phyloP scores from a whole-genome alignment of 768 basidiomycete genomes.

The Boletales sp. region DNA sequence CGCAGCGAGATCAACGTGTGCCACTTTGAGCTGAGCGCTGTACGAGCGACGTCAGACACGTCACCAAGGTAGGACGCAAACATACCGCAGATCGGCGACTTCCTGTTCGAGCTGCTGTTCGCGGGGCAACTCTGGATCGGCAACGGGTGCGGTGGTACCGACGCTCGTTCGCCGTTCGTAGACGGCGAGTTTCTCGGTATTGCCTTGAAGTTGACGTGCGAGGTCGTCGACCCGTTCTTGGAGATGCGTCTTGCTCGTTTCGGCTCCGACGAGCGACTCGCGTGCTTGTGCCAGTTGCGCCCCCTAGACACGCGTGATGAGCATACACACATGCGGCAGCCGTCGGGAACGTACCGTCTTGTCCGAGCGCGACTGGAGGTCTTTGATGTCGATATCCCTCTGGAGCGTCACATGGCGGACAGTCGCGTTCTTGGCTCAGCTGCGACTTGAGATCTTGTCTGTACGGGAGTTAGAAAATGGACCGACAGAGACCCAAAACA shows the following conservation, averaged over 20 bases:
- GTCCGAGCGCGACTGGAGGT: conserved; percentile 69
- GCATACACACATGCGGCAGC: too few species aligned
- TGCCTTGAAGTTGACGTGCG: conserved; percentile 62
- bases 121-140: conserved; percentile 48
- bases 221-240: conserved; percentile 56
- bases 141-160: conserved; percentile 29
- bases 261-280: conserved; percentile 65
- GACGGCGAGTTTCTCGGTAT: conserved; percentile 81
- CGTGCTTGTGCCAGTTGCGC: conserved; percentile 66
- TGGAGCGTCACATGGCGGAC: conserved; percentile 72
- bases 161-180: conserved; percentile 65
- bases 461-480: conserved; percentile 3
- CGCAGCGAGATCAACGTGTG: conserved; percentile 70
- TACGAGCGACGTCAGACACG: neutral
- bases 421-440: conserved; percentile 62
- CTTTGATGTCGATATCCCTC: conserved; percentile 76
- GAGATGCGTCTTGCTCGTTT: conserved; percentile 76
- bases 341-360: conserved; percentile 48
- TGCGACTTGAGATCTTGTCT: conserved; percentile 76
- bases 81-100: conserved; percentile 80
- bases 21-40: conserved; percentile 72
- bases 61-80: conserved; percentile 1
- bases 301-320: conserved; percentile 34
- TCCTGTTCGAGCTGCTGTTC: conserved; percentile 83
- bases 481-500: conserved; percentile 2